Evolutionary conservation across 495 filamentous ascomycete species (phyloP).

Genomic region (Podospora didyma): DNA sequence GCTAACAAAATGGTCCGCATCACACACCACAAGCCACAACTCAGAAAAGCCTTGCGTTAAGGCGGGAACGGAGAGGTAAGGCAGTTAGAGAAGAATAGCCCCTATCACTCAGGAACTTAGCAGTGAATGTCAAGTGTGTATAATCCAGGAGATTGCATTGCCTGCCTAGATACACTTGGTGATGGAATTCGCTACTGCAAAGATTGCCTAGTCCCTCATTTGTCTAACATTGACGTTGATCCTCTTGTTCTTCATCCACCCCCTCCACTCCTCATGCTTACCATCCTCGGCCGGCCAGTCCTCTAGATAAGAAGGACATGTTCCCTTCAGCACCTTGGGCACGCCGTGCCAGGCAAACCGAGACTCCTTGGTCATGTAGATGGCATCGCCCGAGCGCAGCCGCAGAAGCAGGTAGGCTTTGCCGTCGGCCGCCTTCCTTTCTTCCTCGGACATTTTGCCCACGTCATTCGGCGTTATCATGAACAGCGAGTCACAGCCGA

Average conservation of each 20-base stretch:
- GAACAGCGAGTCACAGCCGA: slow-evolving; percentile 88
- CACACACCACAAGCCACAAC: too few species aligned
- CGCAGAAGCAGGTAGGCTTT: slow-evolving; percentile 55
- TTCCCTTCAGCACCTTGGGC: slow-evolving; percentile 70
- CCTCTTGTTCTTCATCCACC: slow-evolving; percentile 81
- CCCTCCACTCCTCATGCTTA: slow-evolving; percentile 62
- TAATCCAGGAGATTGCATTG: too few species aligned
- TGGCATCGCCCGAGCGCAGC: slow-evolving; percentile 72
- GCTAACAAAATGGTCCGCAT: too few species aligned
- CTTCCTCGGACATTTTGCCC: slow-evolving; percentile 35
- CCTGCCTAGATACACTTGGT: too few species aligned
- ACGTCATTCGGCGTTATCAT: slow-evolving; percentile 49
- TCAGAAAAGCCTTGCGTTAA: too few species aligned
- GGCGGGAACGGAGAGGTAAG: too few species aligned
- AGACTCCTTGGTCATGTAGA: slow-evolving; percentile 75
- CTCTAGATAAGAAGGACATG: slow-evolving; percentile 69
- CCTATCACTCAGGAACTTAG: too few species aligned
- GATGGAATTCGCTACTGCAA: too few species aligned
- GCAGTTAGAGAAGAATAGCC: too few species aligned
- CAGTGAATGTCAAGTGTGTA: too few species aligned
- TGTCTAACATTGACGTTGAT: slow-evolving; percentile 91
- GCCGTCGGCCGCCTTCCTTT: slow-evolving; percentile 5
- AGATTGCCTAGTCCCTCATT: slow-evolving; percentile 57
- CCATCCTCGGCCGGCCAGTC: slow-evolving; percentile 66
- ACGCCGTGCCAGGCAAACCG: slow-evolving; percentile 94